Base-by-base conservation (phyloP, 2,329 filamentous ascomycete genomes). In the Exophiala phaeomuriformis region DNA sequence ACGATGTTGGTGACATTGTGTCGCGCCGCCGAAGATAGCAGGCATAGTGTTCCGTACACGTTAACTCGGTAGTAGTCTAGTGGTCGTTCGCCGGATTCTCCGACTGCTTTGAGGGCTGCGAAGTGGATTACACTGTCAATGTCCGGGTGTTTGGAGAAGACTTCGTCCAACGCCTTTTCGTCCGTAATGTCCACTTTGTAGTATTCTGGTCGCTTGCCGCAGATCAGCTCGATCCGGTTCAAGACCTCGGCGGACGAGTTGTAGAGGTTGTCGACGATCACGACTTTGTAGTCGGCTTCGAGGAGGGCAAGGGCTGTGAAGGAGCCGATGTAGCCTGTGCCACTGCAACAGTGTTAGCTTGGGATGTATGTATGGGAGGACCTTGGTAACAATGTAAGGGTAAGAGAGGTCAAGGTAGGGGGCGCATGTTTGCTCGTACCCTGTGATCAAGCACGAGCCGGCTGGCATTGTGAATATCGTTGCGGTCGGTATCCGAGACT, bases 71-170 rank as follows among this genome's bases (percentile, higher is more conserved):
- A 98, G 82, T 98, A 98, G 74, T 96, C 90, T 67, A 97, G 83
- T 43, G 93, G 93, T 60, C 89, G 94, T 72, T 95, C 88, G 66
- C 80, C 83, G 50, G 91, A 97, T 75, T 98, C 91, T 67, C 93
- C 93, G 56, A 98, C 93, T 44, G 94, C 91, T 86, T 98, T 98
- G 64, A 98, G 80, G 28, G 93, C 93, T 60, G 93, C 94, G 69
- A 98, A 98, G 78, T 98, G 93, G 66, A 98, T 97, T 62, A 97
- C 93, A 69, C 88, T 95, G 79, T 96, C 90, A 67, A 98, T 96
- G 66, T 88, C 85, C 48, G 90, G 89, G 73, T 97, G 86, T 67
- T 86, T 86, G 59, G 81, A 77, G 68, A 98, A 96, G 65, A 97
- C 86, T 65, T 84, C 83, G 69, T 96, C 88, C 54, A 98, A 79